These are phyloP conservation scores for Aspergillus mulundensis DNA, from an alignment of 495 filamentous ascomycete species.

Conservation along the genomic window DNA sequence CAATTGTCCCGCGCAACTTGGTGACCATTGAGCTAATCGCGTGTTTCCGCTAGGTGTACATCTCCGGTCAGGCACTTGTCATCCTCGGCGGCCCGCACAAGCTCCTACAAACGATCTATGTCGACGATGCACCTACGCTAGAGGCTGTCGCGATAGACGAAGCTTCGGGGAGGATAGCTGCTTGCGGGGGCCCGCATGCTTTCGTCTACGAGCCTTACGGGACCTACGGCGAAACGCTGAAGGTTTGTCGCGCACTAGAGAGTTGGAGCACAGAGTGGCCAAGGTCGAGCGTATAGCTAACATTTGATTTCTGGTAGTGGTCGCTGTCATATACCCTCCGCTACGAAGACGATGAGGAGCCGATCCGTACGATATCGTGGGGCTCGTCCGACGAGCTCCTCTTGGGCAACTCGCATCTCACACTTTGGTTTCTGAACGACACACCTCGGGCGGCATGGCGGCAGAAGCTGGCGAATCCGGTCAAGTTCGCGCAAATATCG, in stretches of 20 bases:
- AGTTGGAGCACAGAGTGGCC: neutral
- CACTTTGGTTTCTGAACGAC: slow-evolving; percentile 60
- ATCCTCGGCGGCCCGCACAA: slow-evolving; percentile 71
- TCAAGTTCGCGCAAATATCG: slow-evolving; percentile 75
- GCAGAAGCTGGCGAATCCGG: slow-evolving; percentile 64
- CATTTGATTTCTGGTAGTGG: slow-evolving; percentile 38
- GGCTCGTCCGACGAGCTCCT: slow-evolving; percentile 78
- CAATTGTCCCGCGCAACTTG: neutral
- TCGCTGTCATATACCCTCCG: slow-evolving; percentile 46
- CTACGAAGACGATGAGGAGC: slow-evolving; percentile 37
- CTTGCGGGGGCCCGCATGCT: slow-evolving; percentile 58
- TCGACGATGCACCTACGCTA: slow-evolving; percentile 67
- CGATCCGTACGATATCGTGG: slow-evolving; percentile 74
- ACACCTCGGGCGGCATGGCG: slow-evolving; percentile 62
- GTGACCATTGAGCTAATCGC: neutral
- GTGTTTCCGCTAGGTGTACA: slow-evolving; percentile 61
- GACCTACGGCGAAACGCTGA: slow-evolving; percentile 58
- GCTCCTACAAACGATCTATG: slow-evolving; percentile 86
- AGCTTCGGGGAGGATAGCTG: slow-evolving; percentile 78
- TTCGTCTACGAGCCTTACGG: slow-evolving; percentile 79
- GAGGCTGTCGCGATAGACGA: slow-evolving; percentile 76
- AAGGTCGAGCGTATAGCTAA: neutral
- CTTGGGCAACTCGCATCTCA: slow-evolving; percentile 64
- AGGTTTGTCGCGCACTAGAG: slow-evolving; percentile 25
- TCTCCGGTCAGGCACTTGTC: slow-evolving; percentile 81